Base-by-base conservation (phyloP, 73 alveolate genomes). In the Paramecium sexaurelia region DNA sequence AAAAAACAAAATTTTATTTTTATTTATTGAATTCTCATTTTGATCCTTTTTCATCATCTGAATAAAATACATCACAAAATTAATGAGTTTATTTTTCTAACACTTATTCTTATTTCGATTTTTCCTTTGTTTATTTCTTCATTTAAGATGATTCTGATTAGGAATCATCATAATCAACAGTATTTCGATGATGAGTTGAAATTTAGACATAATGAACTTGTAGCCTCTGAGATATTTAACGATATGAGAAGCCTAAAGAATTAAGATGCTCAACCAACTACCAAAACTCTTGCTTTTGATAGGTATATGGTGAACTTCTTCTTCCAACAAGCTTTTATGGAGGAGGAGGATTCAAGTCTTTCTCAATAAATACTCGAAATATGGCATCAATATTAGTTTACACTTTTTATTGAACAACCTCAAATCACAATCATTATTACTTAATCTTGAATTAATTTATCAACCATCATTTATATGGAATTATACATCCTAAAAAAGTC, bases 281-380 rank as follows among this genome's bases (percentile, higher is more conserved):
- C 90, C 90, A 78, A 45, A 78, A 78, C 51, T 78, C 68, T n/a
- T 78, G 19, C 22, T 78, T 78, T 43, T 78, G 73, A 43, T 78
- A 45, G 15, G 90, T 78, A 36, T 41, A 43, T 5, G 90, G 90
- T 17, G 90, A 78, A 43, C 71, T 78, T 40, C 73, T 78, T 41
- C 90, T 37, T 11, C 90, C 90, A 4, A 78, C 68, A 7, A 78
- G 29, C 9, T 40, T 37, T 47, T 41, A 36, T n/a, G 61, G 45
- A 29, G 45, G 55, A 36, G 90, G 90, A 20, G 90, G 90, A 78
- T 78, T 78, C 5, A 29, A 24, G 20, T 78, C 90, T 43, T 43
- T 78, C 22, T 78, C 75, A 20, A 78, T 78, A 33, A 78, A 78
- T 13, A 78, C 73, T 43, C 55, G 10, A 27, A 78, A 78, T n/a